These are phyloP conservation scores for Penicillium olsonii DNA, from an alignment of 2,329 filamentous ascomycete genomes.

Conservation along the genomic window DNA sequence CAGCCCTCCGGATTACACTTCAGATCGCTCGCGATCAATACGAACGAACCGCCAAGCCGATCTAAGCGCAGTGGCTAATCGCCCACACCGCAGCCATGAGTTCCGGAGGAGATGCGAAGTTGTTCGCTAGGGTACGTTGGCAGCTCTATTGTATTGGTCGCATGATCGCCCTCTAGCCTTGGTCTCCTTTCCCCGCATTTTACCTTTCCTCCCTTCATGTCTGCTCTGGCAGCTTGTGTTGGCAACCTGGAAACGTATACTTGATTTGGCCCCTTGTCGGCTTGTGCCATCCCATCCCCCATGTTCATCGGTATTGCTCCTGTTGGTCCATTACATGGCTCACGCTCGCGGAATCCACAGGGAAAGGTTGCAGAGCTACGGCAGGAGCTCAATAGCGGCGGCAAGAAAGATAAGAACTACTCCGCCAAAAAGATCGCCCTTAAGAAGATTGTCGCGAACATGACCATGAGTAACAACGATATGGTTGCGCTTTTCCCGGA, in stretches of 20 bases:
- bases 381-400: constrained; percentile 86
- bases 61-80: constrained; percentile 7
- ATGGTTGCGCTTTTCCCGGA: constrained; percentile 98
- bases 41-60: constrained; percentile 6
- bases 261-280: constrained; percentile 4
- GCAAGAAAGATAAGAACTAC: constrained; percentile 98
- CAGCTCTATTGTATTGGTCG: constrained; percentile 25
- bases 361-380: constrained; percentile 98
- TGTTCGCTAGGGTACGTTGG: constrained; percentile 89
- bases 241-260: constrained; percentile 1
- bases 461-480: constrained; percentile 99
- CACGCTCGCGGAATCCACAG: constrained; percentile 58
- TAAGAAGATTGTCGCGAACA: constrained; percentile 99
- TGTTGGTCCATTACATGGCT: constrained; percentile 31
- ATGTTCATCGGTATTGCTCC: constrained; percentile 35
- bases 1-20: background rate
- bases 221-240: constrained; percentile 4
- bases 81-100: constrained; percentile 52
- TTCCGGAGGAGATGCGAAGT: constrained; percentile 91
- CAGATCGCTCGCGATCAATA: constrained; percentile 19
- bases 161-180: constrained; percentile 4
- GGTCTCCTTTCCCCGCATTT: constrained; percentile 21
- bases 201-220: constrained; percentile 10
- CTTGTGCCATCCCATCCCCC: constrained; percentile 4
- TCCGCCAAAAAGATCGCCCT: constrained; percentile 93